phyloP scores from a whole-genome alignment of 495 filamentous ascomycete species.

The Tuber brumale region DNA sequence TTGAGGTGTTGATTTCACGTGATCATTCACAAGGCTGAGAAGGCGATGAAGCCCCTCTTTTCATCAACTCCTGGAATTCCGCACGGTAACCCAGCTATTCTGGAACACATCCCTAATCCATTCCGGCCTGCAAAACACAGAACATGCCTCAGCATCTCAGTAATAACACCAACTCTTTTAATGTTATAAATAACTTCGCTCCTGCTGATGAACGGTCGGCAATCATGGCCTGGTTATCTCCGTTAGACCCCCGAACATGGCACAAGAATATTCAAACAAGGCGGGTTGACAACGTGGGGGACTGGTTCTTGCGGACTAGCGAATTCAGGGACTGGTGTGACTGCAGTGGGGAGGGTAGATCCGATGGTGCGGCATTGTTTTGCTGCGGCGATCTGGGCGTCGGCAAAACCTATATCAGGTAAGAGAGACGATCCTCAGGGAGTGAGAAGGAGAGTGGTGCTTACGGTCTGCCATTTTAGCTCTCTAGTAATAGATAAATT shows the following conservation, averaged over 20 bases:
- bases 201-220: not conserved
- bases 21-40: not conserved
- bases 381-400: not conserved
- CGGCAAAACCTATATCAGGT: not conserved
- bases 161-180: not conserved
- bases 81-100: not conserved
- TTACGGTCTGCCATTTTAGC: not conserved
- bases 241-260: not conserved
- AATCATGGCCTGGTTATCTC: not conserved
- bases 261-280: not conserved
- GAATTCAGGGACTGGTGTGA: not conserved
- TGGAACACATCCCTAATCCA: not conserved
- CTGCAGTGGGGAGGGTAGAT: not conserved
- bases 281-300: not conserved
- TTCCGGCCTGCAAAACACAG: not conserved
- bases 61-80: not conserved
- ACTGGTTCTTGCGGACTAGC: not conserved
- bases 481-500: not conserved
- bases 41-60: not conserved
- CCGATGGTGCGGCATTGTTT: not conserved
- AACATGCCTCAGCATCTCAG: not conserved
- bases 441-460: not conserved
- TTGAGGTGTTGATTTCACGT: not conserved
- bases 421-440: not conserved
- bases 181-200: not conserved